Base-by-base conservation (phyloP, 106 monocot species). In the Posidonia australis region DNA sequence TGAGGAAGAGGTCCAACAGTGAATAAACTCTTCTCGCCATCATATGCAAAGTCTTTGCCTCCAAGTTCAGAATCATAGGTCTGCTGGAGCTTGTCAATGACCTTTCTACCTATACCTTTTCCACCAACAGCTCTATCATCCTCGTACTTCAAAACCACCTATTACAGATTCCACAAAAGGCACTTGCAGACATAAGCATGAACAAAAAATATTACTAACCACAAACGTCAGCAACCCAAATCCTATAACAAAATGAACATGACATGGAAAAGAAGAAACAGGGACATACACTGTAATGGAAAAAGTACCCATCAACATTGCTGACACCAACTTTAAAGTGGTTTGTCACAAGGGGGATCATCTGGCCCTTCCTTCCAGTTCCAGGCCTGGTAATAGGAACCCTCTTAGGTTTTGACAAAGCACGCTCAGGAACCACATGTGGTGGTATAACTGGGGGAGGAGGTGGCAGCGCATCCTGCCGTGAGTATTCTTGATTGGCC, bases 1-100 rank as follows among this genome's bases (percentile, higher is more conserved):
- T 90, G 79, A 0, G 96, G 96, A 17, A 98, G 78, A 24, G 80
- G 30, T 7, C 92, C 92, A 25, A 88, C 64, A 10, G 87, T 88
- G 63, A 87, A 88, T 51, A 92, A 72, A 22, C 74, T 78, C 67
- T 82, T 92, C 22, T 92, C 84, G 6, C 92, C 92, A 78, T 92
- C 92, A 72, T 82, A 88, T 43, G 77, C 87, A 78, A 92, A 85
- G 3, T 78, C 28, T 53, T 87, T 87, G 26, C 78, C 78, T n/a
- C 48, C 78, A 73, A 92, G 84, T 46, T 92, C 92, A 13, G 78
- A 68, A 44, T 72, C 70, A 23, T 85, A 87, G 5, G 76, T 87
- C 42, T 84, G 79, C 24, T 77, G 67, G 18, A 92, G 56, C 36
- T 72, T 82, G 21, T 92, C 82, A 11, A 92, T 74, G 11, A 92